Evolutionary conservation across 305 asterid genomes (phyloP), one percentile per base, ranked within the genome.

Genomic region (Fraxinus greggii): DNA sequence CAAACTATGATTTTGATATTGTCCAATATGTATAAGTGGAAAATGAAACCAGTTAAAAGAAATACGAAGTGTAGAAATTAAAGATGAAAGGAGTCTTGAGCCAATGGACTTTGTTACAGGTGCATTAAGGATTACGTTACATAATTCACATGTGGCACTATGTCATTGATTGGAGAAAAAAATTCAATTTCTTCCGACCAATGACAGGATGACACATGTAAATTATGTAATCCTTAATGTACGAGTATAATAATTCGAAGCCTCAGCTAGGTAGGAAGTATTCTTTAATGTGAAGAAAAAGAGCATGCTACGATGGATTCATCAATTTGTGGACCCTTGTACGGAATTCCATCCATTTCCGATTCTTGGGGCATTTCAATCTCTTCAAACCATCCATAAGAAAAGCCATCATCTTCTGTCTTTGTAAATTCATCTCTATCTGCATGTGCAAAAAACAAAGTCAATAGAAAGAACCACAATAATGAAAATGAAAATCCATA

Each of bases 331-430:
- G 98, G 97, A 21, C 98, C 98, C 91, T 85, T 82, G 80, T 94
- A 92, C 82, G 82, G 88, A 75, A 94, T 91, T 7, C 87, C 87
- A 54, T 92, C 97, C 97, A 94, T 92, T 85, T 91, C 92, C 7
- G 97, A 91, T 77, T 94, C 98, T 59, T 84, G 75, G 0, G 97
- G 95, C 84, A 82, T 87, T 77, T 92, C 92, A 13, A 89, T 88
- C 84, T 94, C 93, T 84, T 91, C 89, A 15, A 94, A 89, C 97
- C 94, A 92, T 73, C 86, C 90, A 24, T 85, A 91, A 29, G 83
- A 0, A 28, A 13, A 40, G 0, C 75, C 75, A 69, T 69, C 75
- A 69, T 69, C 75, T 28, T 87, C 95, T 45, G 81, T 75, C 75
- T 77, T 77, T 24, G 54, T 7, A n/a, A 48, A 3, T 81, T 84